Evolutionary conservation across 441 rosid species (phyloP), one percentile per base, ranked within the genome.

Genomic region (Biscutella laevigata): DNA sequence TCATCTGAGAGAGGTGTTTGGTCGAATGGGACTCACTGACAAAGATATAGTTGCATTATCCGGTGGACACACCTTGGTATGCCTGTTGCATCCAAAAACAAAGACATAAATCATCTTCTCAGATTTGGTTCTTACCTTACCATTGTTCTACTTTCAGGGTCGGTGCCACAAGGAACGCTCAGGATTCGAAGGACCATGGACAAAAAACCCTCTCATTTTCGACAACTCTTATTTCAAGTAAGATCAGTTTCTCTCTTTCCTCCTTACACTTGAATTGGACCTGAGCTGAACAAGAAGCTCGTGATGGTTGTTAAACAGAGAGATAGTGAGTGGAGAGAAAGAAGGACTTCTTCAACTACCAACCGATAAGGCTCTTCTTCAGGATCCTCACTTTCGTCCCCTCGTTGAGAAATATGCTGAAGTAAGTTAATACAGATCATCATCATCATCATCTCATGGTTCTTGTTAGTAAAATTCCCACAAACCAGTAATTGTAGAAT

Each of bases 91-190:
- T 3, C 33, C 8, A 17, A 3, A 21, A 7, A 12, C 10, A 52
- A 51, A 19, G 53, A 42, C 30, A 1, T 47, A 3, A 24, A n/a
- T 33, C 1, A 15, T 41, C 33, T 46, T 62, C 49, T 26, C 4
- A 13, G 33, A 33, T 19, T 7, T 40, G 40, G 12, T 32, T 29
- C n/a, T n/a, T n/a, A n/a, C n/a, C 45, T 25, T 26, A 55, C 37
- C 24, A 9, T 14, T 36, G 11, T 16, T 33, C 3, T 54, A 30
- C 7, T 62, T 58, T 10, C 60, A 77, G 86, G 86, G 86, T 7
- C 73, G 83, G 55, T 74, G 82, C 66, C 86, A 77, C 68, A 73
- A 80, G 68, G 86, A 77, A 45, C 78, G 86, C 6, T 80, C 82
- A 7, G 86, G 86, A 40, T 80, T 77, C 40, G 81, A 80, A 26